Evolutionary conservation across 2,329 filamentous ascomycete genomes (phyloP), one percentile per base, ranked within the genome.

Genomic region (Ophioceras dolichostomum): DNA sequence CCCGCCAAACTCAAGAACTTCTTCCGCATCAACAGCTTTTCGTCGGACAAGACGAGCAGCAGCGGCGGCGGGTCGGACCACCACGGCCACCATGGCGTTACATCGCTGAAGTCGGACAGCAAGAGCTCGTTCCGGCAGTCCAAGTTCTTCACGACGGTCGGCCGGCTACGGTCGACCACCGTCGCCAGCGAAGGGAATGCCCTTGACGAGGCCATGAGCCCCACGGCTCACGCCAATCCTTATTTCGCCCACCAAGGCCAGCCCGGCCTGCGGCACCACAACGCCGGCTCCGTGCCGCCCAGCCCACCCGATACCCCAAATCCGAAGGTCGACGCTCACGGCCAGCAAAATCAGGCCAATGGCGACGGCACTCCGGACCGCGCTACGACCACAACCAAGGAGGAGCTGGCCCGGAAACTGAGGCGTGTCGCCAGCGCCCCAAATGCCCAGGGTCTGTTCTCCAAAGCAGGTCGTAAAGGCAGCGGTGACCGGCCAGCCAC

Each of bases 191-290:
- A 95, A 61, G 88, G 88, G 49, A 87, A 95, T 55, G 76, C 81
- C 41, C 71, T 95, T 46, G 89, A 95, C 48, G 88, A 95, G 58
- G 69, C 76, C 43, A 70, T 94, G 52, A 94, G 88, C 53, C 91
- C 91, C 19, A 96, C 87, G 4, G 89, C 88, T 36, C 79, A 89
- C 54, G 89, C 87, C 45, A 98, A 98, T 57, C 91, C 91, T 14
- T 98, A 98, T 62, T 98, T 96, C 59, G 83, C 79, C 47, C 91
- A 96, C 57, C 91, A 98, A 62, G 91, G 91, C 40, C 87, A 87
- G 49, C 91, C 91, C 4, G 84, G 85, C 45, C 68, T 96, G 50
- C 81, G 89, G 54, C 91, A 98, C 64, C 87, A 93, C 64, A 94
- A 96, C 58, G 86, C 91, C 48, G 84, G 81, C 52, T 95, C 87